A percentile compares a stretch with the other conserved stretches of the same genome.
Conservation (phyloP, 1,139 yeast species). For the Yamadazyma sp. region DNA sequence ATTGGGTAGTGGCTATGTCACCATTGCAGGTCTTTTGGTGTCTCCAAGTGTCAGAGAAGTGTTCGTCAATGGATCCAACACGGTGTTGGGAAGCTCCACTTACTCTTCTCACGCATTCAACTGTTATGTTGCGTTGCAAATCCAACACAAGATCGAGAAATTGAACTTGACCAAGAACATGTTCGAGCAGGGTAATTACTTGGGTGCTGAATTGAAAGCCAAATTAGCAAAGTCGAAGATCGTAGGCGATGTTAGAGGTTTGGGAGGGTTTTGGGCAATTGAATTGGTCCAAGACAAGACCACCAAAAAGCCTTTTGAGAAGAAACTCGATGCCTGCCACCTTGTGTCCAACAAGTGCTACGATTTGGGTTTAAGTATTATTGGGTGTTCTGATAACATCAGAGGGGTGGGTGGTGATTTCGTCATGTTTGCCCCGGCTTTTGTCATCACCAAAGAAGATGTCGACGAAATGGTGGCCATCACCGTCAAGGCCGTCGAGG, state of each 20-base stretch:
- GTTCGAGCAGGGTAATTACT: slow-evolving; percentile 46
- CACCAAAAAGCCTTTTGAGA: slow-evolving; percentile 48
- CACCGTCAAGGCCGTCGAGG: slow-evolving; percentile 10
- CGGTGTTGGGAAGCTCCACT: slow-evolving; percentile 55
- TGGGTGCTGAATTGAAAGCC: slow-evolving; percentile 43
- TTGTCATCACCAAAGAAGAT: slow-evolving; percentile 44
- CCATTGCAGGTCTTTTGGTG: slow-evolving; percentile 59
- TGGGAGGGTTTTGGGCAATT: slow-evolving; percentile 61
- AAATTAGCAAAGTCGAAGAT: slow-evolving; percentile 29
- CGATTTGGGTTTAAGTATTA: slow-evolving; percentile 42
- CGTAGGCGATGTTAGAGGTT: slow-evolving; percentile 60
- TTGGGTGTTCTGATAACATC: slow-evolving; percentile 42
- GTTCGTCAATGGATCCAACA: slow-evolving; percentile 44
- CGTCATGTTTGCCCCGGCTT: slow-evolving; percentile 51
- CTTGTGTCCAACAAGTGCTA: slow-evolving; percentile 34
- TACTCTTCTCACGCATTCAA: slow-evolving; percentile 63
- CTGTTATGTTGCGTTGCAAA: slow-evolving; percentile 58
- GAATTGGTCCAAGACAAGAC: slow-evolving; percentile 53
- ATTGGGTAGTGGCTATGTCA: slow-evolving; percentile 61
- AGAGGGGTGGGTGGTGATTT: slow-evolving; percentile 44
- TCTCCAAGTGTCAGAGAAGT: slow-evolving; percentile 49
- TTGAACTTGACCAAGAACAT: slow-evolving; percentile 49
- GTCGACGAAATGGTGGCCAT: slow-evolving; percentile 39
- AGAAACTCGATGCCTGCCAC: slow-evolving; percentile 29
- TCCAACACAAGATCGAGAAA: slow-evolving; percentile 50